Percentiles rank a stretch among this genome's conserved stretches.
Conservation (phyloP, 1,284 basidiomycete genomes). For the Malassezia obtusa region DNA sequence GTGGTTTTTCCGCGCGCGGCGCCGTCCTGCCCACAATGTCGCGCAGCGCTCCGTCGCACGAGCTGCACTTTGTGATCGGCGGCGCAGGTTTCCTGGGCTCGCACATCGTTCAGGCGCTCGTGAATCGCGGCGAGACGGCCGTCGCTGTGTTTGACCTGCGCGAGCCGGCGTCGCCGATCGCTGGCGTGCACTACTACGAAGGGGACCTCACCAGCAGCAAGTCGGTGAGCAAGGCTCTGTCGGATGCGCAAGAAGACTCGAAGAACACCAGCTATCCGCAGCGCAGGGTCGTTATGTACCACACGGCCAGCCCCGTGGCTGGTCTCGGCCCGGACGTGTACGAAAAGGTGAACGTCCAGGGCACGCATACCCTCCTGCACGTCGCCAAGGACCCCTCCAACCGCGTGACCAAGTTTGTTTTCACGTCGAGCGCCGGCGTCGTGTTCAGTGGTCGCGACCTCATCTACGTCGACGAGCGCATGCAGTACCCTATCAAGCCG, state of each 20-base stretch:
- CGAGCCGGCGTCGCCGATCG: conserved; percentile 23
- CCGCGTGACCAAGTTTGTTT: conserved; percentile 76
- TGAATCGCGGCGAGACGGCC: conserved; percentile 39
- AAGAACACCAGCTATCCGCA: not conserved
- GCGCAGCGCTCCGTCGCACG: conserved; percentile 31
- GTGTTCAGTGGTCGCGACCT: conserved; percentile 76
- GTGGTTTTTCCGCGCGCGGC: not conserved
- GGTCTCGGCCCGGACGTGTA: conserved; percentile 64
- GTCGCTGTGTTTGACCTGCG: conserved; percentile 39
- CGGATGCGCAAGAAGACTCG: conserved; percentile 6
- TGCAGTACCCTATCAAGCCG: conserved; percentile 63
- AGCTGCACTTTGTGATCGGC: conserved; percentile 44
- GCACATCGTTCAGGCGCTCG: conserved; percentile 36
- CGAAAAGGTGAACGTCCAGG: conserved; percentile 87
- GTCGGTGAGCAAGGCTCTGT: conserved; percentile 18
- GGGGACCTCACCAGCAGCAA: conserved; percentile 40
- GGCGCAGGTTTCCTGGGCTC: conserved; percentile 46
- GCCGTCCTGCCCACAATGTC: conserved; percentile 24
- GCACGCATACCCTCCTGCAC: conserved; percentile 74
- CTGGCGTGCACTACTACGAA: conserved; percentile 34
- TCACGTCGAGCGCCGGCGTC: conserved; percentile 87
- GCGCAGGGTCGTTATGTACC: conserved; percentile 57
- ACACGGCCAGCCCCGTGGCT: conserved; percentile 78
- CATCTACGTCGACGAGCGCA: conserved; percentile 78
- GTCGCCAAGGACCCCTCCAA: conserved; percentile 55